These are phyloP conservation scores for Malus hybrid DNA, from an alignment of 331 rosid genomes.

Conservation along the genomic window DNA sequence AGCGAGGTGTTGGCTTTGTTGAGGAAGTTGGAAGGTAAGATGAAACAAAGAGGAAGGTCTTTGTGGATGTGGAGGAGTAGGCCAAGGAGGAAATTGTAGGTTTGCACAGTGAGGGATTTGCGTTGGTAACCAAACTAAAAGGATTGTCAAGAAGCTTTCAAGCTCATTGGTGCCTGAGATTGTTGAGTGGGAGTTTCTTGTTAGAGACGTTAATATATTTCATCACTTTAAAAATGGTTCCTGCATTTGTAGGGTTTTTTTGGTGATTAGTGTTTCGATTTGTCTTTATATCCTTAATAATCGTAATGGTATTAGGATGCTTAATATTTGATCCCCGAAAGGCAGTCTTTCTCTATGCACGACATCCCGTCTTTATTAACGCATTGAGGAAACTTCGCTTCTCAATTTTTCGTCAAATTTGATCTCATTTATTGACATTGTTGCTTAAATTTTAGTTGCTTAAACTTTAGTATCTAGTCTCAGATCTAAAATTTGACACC, in stretches of 20 bases:
- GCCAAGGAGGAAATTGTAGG: slow-evolving; percentile 58
- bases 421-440: too few relatives aligned
- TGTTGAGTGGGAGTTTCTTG: slow-evolving; percentile 59
- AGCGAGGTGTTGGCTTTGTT: slow-evolving; percentile 38
- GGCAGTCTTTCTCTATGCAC: too few relatives aligned
- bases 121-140: slow-evolving; percentile 59
- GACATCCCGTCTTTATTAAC: too few relatives aligned
- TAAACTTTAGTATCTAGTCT: too few relatives aligned
- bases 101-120: slow-evolving; percentile 80
- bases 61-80: slow-evolving; percentile 69
- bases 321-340: too few relatives aligned
- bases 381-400: too few relatives aligned
- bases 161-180: slow-evolving; percentile 58
- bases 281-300: not conserved
- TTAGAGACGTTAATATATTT: slow-evolving; percentile 78
- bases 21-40: slow-evolving; percentile 48
- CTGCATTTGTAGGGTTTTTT: slow-evolving; percentile 38
- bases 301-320: not conserved
- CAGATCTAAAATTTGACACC: too few relatives aligned
- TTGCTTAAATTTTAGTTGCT: too few relatives aligned
- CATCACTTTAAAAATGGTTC: slow-evolving; percentile 68
- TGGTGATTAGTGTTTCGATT: slow-evolving; percentile 15
- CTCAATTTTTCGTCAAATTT: too few relatives aligned
- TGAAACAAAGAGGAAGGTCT: slow-evolving; percentile 75
- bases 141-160: slow-evolving; percentile 78